phyloP scores from a whole-genome alignment of 305 asterid genomes.

The Fraxinus latifolia region DNA sequence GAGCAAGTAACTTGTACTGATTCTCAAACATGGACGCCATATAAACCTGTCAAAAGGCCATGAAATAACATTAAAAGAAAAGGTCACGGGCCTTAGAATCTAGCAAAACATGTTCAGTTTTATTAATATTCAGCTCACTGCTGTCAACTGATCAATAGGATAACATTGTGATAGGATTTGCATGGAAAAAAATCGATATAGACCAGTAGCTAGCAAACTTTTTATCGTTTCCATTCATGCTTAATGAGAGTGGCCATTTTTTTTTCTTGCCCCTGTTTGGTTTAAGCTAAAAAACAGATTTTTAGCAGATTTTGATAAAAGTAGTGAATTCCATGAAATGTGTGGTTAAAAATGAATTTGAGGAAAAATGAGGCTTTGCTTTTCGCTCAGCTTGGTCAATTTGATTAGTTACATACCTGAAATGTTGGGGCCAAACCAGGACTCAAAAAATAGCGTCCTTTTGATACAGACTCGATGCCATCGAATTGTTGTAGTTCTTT shows the following conservation, averaged over 20 bases:
- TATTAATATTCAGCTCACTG: not conserved
- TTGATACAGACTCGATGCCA: constrained; percentile 77
- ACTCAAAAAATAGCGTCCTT: constrained; percentile 82
- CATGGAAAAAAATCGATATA: not conserved
- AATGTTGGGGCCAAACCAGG: constrained; percentile 96
- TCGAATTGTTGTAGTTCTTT: constrained; percentile 59
- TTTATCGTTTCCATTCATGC: not conserved
- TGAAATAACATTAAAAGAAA: not conserved
- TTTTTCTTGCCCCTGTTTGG: not conserved
- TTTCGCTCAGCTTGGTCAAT: not conserved
- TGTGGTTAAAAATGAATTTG: not conserved
- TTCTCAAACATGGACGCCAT: constrained; percentile 82
- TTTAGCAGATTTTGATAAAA: not conserved
- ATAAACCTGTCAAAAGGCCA: constrained; percentile 53
- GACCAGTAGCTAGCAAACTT: not conserved
- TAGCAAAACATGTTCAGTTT: not conserved
- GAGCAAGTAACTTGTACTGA: constrained; percentile 92
- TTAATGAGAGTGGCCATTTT: not conserved
- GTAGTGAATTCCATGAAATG: not conserved
- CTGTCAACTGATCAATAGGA: not conserved
- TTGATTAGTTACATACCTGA: constrained; percentile 52
- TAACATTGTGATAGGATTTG: not conserved
- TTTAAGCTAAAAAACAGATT: not conserved
- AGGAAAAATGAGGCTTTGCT: not conserved
- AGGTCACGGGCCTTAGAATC: not conserved